phyloP scores from a whole-genome alignment of 2,329 filamentous ascomycete genomes.

The Didymella exigua region DNA sequence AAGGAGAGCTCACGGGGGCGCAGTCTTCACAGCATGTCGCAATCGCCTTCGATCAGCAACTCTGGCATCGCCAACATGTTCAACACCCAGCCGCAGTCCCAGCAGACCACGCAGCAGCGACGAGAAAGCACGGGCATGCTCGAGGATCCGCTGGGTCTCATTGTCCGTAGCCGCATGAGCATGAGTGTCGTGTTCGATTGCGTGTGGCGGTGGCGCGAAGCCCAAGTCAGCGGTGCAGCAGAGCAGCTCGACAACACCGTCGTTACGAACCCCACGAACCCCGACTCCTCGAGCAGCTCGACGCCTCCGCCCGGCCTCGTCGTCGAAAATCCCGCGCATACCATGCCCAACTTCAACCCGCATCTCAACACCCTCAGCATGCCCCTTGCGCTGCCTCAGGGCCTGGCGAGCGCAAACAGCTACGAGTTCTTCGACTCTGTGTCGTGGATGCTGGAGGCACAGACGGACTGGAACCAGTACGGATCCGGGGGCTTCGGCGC shows the following conservation, averaged over 20 bases:
- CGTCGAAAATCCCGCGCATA: conserved; percentile 42
- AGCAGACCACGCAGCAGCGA: conserved; percentile 33
- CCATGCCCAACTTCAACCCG: conserved; percentile 45
- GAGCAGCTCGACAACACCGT: conserved; percentile 65
- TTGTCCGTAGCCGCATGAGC: conserved; percentile 82
- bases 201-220: conserved; percentile 85
- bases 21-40: conserved; percentile 45
- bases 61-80: conserved; percentile 42
- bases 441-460: conserved; percentile 91
- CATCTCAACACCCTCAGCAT: conserved; percentile 50
- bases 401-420: conserved; percentile 48
- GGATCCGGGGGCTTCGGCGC: conserved; percentile 35
- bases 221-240: conserved; percentile 53
- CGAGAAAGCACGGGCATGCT: conserved; percentile 46
- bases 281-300: conserved; percentile 71
- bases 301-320: conserved; percentile 58
- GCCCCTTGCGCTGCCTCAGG: conserved; percentile 67
- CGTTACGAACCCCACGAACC: conserved; percentile 87
- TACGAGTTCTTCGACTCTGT: conserved; percentile 84
- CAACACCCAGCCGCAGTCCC: conserved; percentile 33
- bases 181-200: conserved; percentile 86
- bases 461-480: conserved; percentile 44
- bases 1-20: conserved; percentile 59
- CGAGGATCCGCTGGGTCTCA: conserved; percentile 76
- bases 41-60: conserved; percentile 45